Evolutionary conservation across 1,284 basidiomycete genomes (phyloP).

Genomic region (Leccinum solheimii): DNA sequence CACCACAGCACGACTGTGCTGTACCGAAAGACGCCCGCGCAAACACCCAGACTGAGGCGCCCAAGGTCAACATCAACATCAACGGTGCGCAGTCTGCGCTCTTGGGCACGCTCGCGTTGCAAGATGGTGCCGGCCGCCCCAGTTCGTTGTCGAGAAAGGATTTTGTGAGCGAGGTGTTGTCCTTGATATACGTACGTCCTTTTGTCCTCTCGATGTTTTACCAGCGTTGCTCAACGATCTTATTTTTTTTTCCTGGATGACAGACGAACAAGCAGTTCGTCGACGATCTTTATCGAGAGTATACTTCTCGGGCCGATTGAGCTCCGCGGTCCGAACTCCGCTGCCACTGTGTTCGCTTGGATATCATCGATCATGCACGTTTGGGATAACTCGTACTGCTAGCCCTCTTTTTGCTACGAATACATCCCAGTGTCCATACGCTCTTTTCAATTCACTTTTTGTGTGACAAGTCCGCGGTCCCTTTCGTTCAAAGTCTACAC

Average conservation of each 20-base stretch:
- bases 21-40: conserved; percentile 10
- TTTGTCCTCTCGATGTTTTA: not conserved
- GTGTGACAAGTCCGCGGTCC: not conserved
- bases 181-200: conserved; percentile 64
- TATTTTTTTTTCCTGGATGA: not conserved
- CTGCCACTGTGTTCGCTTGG: not conserved
- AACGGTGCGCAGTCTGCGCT: conserved; percentile 34
- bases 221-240: conserved; percentile 7
- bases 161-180: conserved; percentile 67
- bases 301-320: conserved; percentile 36
- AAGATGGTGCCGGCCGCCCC: conserved; percentile 21
- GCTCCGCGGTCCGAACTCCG: not conserved
- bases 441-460: not conserved
- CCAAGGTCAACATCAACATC: conserved; percentile 24
- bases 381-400: conserved; percentile 15
- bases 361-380: conserved; percentile 6
- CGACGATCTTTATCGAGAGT: conserved; percentile 51
- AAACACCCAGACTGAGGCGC: not conserved
- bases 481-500: not conserved
- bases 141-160: conserved; percentile 50
- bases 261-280: conserved; percentile 54
- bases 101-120: conserved; percentile 27
- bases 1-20: conserved; percentile 7
- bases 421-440: conserved; percentile 9
- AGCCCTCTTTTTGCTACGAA: conserved; percentile 18